Conservation (phyloP, 2,329 filamentous ascomycete species). For the Penicillium rolfsii region DNA sequence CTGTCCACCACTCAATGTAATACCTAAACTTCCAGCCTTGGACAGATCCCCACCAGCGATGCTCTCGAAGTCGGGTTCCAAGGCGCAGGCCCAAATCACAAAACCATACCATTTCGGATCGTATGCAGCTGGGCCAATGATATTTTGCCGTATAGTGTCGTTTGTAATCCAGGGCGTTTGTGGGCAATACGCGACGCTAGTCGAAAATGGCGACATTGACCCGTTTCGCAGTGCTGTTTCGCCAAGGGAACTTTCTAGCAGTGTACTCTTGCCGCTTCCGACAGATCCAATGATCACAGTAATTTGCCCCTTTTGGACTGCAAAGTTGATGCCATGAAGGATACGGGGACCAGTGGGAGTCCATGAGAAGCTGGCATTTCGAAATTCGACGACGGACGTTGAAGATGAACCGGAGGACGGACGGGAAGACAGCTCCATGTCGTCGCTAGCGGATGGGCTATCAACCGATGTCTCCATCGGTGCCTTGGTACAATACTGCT, state of each 20-base stretch:
- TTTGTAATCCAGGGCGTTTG: conserved; percentile 30
- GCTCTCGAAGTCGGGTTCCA: conserved; percentile 35
- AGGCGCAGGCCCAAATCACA: conserved; percentile 31
- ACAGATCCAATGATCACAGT: conserved; percentile 46
- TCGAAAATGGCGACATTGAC: not conserved
- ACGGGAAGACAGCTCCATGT: conserved; percentile 21
- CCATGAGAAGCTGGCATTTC: conserved; percentile 35
- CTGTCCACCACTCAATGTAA: conserved; percentile 52
- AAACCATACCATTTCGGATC: conserved; percentile 37
- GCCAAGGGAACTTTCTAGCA: conserved; percentile 41
- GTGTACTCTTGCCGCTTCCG: conserved; percentile 52
- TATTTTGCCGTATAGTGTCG: conserved; percentile 30
- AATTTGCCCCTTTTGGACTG: conserved; percentile 16
- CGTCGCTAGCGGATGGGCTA: not conserved
- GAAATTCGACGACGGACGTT: conserved; percentile 24
- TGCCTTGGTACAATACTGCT: conserved; percentile 35
- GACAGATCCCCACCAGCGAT: conserved; percentile 39
- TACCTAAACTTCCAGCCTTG: conserved; percentile 47
- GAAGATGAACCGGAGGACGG: not conserved
- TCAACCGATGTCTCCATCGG: not conserved
- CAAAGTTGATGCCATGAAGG: conserved; percentile 20
- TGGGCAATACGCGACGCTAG: conserved; percentile 26
- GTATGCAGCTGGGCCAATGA: conserved; percentile 29
- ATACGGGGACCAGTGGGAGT: conserved; percentile 17
- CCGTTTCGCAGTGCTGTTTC: conserved; percentile 28